Percentiles rank a stretch among this genome's conserved stretches.
Evolutionary conservation across 805 yeast genomes (phyloP).

Genomic region (Suhomyces sp.): DNA sequence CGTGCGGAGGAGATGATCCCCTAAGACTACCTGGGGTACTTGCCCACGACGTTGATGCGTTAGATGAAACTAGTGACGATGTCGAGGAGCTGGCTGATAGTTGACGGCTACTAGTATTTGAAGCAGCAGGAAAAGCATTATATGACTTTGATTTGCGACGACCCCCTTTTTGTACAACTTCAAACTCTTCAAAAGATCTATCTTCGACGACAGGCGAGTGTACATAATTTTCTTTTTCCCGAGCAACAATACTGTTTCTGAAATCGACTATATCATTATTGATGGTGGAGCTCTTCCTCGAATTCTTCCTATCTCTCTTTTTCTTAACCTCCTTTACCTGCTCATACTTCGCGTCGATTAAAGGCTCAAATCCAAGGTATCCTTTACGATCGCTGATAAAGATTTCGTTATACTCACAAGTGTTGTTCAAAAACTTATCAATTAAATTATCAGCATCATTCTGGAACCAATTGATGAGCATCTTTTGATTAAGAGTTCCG

Average conservation of each 20-base stretch:
- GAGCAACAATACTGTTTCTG: constrained; percentile 21
- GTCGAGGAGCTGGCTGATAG: constrained; percentile 3
- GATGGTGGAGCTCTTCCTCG: constrained; percentile 22
- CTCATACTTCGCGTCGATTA: constrained; percentile 30
- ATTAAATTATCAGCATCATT: constrained; percentile 16
- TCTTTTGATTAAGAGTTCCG: constrained; percentile 14
- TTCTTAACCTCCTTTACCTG: constrained; percentile 3
- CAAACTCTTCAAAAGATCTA: constrained; percentile 17
- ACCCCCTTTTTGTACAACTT: constrained; percentile 20
- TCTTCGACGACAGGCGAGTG: constrained; percentile 20
- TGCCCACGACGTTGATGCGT: background rate
- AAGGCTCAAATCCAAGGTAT: constrained; percentile 30
- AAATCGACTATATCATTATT: constrained; percentile 21
- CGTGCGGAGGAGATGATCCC: background rate
- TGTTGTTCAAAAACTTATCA: constrained; percentile 18
- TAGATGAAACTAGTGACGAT: background rate
- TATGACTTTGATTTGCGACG: constrained; percentile 15
- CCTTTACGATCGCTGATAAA: constrained; percentile 37
- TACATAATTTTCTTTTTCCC: constrained; percentile 5
- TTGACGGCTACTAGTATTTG: constrained; percentile 3
- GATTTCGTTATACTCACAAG: constrained; percentile 22
- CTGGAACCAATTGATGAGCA: constrained; percentile 18
- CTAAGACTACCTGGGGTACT: background rate
- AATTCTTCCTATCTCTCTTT: constrained; percentile 19
- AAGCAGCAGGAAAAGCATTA: constrained; percentile 2